These are phyloP conservation scores for Backusella parvicylindrica DNA, from an alignment of 192 early-diverging fungal genomes.

Conservation along the genomic window DNA sequence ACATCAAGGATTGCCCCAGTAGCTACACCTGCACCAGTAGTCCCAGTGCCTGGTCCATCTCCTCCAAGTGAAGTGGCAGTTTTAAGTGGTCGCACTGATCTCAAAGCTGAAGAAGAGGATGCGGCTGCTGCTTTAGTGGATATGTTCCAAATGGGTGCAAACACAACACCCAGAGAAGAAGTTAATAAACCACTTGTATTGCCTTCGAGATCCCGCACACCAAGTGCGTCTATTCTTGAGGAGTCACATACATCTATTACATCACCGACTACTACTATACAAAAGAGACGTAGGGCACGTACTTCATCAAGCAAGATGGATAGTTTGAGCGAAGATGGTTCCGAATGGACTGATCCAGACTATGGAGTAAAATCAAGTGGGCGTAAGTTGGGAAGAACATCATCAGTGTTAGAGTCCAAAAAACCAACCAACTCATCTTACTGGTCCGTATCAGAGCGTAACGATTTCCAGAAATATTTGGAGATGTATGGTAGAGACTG, in stretches of 20 bases:
- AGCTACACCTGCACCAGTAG: background rate
- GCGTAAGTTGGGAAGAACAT: background rate
- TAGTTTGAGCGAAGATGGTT: background rate
- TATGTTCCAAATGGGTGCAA: conserved; percentile 35
- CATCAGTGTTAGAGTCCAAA: conserved; percentile 6
- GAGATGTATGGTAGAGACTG: conserved; percentile 69
- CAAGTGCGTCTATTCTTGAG: background rate
- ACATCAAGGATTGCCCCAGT: background rate
- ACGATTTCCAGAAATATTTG: conserved; percentile 66
- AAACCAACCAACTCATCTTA: conserved; percentile 67
- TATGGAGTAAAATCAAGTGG: conserved; percentile 3
- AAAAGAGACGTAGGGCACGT: conserved; percentile 10
- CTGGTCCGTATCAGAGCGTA: conserved; percentile 82
- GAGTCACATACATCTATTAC: background rate
- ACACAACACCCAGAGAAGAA: background rate
- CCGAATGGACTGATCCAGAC: conserved; percentile 12
- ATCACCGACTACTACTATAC: background rate
- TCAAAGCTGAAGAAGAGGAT: conserved; percentile 39
- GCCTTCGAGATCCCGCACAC: conserved; percentile 7
- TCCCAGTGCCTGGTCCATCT: background rate
- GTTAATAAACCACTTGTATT: background rate
- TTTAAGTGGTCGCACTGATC: conserved; percentile 5
- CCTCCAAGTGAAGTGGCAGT: background rate
- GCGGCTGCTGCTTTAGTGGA: conserved; percentile 37
- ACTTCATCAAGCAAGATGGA: conserved; percentile 23